These are phyloP conservation scores for Vanrija humicola DNA, from an alignment of 1,284 basidiomycete genomes.

Conservation along the genomic window DNA sequence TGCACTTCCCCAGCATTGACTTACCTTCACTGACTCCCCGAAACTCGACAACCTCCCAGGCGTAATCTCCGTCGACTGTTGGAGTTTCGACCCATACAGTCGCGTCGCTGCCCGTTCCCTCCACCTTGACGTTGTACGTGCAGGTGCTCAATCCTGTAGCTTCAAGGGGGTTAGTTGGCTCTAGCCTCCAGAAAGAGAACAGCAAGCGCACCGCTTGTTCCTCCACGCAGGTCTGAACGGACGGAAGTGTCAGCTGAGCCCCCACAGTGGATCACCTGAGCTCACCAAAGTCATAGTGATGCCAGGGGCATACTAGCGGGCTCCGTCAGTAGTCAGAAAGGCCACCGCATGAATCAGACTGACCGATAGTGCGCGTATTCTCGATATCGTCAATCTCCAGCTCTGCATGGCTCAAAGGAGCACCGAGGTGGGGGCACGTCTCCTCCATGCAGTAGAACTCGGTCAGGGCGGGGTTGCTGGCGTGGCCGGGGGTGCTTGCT, in stretches of 20 bases:
- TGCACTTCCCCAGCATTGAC: slow-evolving; percentile 3
- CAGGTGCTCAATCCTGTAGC: slow-evolving; percentile 75
- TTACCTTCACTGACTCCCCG: slow-evolving; percentile 76
- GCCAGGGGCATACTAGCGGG: slow-evolving; percentile 76
- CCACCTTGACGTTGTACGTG: slow-evolving; percentile 64
- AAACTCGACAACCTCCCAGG: slow-evolving; percentile 69
- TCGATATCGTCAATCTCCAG: slow-evolving; percentile 36
- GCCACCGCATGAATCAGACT: not conserved
- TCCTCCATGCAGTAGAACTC: slow-evolving; percentile 82
- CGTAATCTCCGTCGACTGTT: slow-evolving; percentile 42
- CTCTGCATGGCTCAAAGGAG: slow-evolving; percentile 66
- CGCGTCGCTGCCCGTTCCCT: slow-evolving; percentile 48
- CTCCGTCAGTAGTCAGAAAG: slow-evolving; percentile 14
- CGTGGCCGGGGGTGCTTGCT: not conserved
- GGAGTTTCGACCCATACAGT: slow-evolving; percentile 66
- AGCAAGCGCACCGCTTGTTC: slow-evolving; percentile 54
- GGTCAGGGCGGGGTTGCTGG: slow-evolving; percentile 26
- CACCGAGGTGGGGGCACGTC: slow-evolving; percentile 76
- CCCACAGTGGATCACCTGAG: not conserved
- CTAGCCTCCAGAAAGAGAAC: slow-evolving; percentile 51
- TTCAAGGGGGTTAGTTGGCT: slow-evolving; percentile 47
- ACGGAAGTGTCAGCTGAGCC: not conserved
- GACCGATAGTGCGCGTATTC: slow-evolving; percentile 34
- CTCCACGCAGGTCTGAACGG: slow-evolving; percentile 41
- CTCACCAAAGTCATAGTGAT: slow-evolving; percentile 57